Base-by-base conservation (phyloP, 73 alveolate species). In the Symbiodinium natans region DNA sequence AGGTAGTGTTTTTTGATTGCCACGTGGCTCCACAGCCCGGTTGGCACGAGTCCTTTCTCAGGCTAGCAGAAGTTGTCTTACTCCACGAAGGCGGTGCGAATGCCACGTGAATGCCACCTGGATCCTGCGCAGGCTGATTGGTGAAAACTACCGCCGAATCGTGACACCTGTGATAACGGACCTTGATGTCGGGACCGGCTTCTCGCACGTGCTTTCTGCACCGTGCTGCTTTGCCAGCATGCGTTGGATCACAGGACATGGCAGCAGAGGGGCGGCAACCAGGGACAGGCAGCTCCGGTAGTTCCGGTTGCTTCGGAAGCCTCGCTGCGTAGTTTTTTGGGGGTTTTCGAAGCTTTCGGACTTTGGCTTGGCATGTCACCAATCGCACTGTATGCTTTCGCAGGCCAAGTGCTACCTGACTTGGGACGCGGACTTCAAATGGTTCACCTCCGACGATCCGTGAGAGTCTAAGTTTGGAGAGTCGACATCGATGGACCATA, bases 21-120 rank as follows among this genome's bases (percentile, higher is more conserved):
- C 97, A 90, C 41, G 97, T 90, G 34, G 97, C 97, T 41, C 97
- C 97, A 25, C 97, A 90, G 97, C 97, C 97, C 36, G 98, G 98
- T 73, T 92, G 98, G 98, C 98, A 92, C 98, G 90, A 92, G 90
- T 71, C 90, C 98, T 92, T 92, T 34, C 92, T 92, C 92, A 92
- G 90, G 90, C 63, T 15, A 27, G 43, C 33, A 52, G n/a, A 52
- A 2, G 71, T n/a, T n/a, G n/a, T n/a, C n/a, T n/a, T n/a, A n/a
- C n/a, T n/a, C n/a, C n/a, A n/a, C n/a, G n/a, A n/a, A n/a, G n/a
- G n/a, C n/a, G n/a, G n/a, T n/a, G n/a, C n/a, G n/a, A n/a, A n/a
- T n/a, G n/a, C n/a, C n/a, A n/a, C n/a, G n/a, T n/a, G n/a, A n/a
- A n/a, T n/a, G n/a, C n/a, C n/a, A n/a, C n/a, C n/a, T n/a, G n/a